Conservation (phyloP, 306 rosid species). For the Inga oerstediana region DNA sequence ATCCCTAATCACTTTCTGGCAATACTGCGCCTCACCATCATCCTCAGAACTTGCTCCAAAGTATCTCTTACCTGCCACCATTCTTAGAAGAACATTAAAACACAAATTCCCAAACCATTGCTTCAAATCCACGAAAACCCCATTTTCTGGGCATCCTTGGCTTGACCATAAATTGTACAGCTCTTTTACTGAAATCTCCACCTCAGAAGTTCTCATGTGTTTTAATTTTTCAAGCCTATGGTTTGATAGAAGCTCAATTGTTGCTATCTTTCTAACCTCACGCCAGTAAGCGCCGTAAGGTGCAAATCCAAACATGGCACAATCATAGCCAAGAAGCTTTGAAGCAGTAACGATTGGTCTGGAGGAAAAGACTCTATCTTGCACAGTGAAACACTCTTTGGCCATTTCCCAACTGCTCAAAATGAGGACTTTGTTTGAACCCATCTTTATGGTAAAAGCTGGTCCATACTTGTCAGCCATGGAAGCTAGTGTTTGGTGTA, state of each 20-base stretch:
- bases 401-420: conserved; percentile 39
- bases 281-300: conserved; percentile 48
- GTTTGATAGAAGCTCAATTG: conserved; percentile 41
- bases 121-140: conserved; percentile 40
- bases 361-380: conserved; percentile 40
- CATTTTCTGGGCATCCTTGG: conserved; percentile 27
- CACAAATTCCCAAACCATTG: conserved; percentile 38
- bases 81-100: conserved; percentile 20
- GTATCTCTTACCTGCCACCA: conserved; percentile 26
- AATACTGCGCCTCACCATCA: not conserved
- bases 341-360: conserved; percentile 36
- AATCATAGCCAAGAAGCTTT: conserved; percentile 35
- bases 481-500: conserved; percentile 33
- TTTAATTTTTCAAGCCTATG: conserved; percentile 33
- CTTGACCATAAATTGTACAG: conserved; percentile 10
- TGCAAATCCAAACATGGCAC: conserved; percentile 45
- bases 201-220: conserved; percentile 24
- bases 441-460: conserved; percentile 40
- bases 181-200: conserved; percentile 31
- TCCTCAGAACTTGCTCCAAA: conserved; percentile 18
- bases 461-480: conserved; percentile 47
- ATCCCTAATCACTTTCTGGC: conserved; percentile 27
- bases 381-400: conserved; percentile 37
- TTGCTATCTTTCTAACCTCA: conserved; percentile 41
- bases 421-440: conserved; percentile 30